phyloP scores from a whole-genome alignment of 2,329 filamentous ascomycete species.

The Clonostachys byssicola region DNA sequence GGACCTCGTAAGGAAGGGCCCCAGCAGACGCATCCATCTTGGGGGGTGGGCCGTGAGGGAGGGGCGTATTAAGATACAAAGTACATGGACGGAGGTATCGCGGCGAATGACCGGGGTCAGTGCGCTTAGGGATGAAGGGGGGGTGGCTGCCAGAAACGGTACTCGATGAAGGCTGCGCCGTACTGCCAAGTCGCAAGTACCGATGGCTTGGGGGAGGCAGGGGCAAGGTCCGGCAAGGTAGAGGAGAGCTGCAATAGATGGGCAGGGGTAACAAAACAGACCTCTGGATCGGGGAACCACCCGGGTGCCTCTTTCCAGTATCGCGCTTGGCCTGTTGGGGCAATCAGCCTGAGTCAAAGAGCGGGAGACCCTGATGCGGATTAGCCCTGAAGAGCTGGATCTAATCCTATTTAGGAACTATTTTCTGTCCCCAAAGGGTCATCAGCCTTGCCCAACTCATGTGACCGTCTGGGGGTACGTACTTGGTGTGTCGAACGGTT shows the following conservation, averaged over 20 bases:
- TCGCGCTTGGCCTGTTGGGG: neutral
- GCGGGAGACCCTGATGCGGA: no score
- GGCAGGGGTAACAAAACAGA: neutral
- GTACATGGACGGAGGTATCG: slow-evolving; percentile 3
- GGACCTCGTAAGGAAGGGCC: neutral
- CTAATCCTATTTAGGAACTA: no score
- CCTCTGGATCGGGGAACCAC: slow-evolving; percentile 1
- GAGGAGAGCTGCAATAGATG: neutral
- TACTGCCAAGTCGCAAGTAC: neutral
- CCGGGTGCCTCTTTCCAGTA: slow-evolving; percentile 1
- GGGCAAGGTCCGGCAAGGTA: slow-evolving; percentile 2
- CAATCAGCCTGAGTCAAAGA: neutral
- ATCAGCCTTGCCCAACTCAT: no score
- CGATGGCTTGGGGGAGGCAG: neutral
- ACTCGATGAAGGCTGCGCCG: neutral
- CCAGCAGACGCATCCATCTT: neutral
- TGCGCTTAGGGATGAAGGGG: slow-evolving; percentile 2
- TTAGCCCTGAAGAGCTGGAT: no score
- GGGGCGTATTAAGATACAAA: neutral
- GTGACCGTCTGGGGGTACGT: no score
- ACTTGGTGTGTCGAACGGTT: no score
- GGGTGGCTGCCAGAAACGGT: neutral
- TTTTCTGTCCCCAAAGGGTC: no score
- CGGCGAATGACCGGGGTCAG: slow-evolving; percentile 4
- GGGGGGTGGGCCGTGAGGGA: neutral